Base-by-base conservation (phyloP, 108 stramenopile genomes). In the Cyclotella atomus region DNA sequence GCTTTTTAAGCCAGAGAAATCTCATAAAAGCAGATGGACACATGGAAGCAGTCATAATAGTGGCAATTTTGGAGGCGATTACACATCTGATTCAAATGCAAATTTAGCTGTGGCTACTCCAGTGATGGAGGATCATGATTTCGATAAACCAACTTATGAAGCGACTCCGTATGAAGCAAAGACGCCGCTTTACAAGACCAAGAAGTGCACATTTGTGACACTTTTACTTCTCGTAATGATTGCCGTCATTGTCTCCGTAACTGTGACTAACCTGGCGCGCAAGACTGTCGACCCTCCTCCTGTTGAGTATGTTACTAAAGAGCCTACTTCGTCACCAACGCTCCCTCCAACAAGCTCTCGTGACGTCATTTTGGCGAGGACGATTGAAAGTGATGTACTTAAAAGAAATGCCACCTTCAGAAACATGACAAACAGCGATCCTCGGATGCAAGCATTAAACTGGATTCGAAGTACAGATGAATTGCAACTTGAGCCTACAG, bases 401-500 rank as follows among this genome's bases (percentile, higher is more conserved):
- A 16, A 24, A 46, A 21, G 44, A 3, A 29, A 65, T 65, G 63
- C 9, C 6, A 46, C 44, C 4, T 46, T 65, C 23, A 28, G 25
- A 25, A 46, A 45, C n/a, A 46, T 65, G 44, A 16, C 44, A 15
- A 46, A 19, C 28, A 15, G 2, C 10, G 41, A 65, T 21, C 85
- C 86, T 35, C 84, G 85, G 41, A 63, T 71, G 50, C 3, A 41
- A 24, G 86, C 88, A 8, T 66, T 73, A 12, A 41, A 70, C 12
- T 89, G 88, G 88, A 50, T 91, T 19, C 68, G 83, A 17, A 27
- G 83, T 27, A 30, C 75, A 36, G 90, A 91, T 78, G 38, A 73
- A 4, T 36, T 32, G 27, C 71, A 84, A 30, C 54, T 87, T n/a
- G 82, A 85, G 55, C 77, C 83, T 8, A 61, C 74, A 2, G 83